Conservation (phyloP, 371 early-diverging fungal genomes). For the Batkoa obscura region DNA sequence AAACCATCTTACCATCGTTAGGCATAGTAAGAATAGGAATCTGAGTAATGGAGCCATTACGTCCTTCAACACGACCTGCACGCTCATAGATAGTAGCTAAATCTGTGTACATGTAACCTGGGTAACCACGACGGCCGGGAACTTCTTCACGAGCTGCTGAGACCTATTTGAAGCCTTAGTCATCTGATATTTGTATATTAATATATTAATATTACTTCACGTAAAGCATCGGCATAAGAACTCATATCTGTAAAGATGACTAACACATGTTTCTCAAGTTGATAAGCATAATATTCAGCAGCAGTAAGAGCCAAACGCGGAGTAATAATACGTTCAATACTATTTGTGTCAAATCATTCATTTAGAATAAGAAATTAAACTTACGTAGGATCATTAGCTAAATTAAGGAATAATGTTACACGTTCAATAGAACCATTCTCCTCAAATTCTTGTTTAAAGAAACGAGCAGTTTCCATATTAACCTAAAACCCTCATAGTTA, state of each 20-base stretch:
- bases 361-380: conserved; percentile 7
- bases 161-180: conserved; percentile 16
- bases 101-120: conserved; percentile 99
- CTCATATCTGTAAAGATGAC: conserved; percentile 99
- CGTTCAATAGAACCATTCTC: conserved; percentile 99
- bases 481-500: conserved; percentile 14
- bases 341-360: conserved; percentile 9
- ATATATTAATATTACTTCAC: conserved; percentile 51
- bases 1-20: conserved; percentile 72
- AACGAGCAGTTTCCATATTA: conserved; percentile 99
- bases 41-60: conserved; percentile 99
- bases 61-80: conserved; percentile 98
- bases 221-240: conserved; percentile 99
- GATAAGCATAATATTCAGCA: conserved; percentile 99
- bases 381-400: conserved; percentile 99
- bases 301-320: conserved; percentile 99
- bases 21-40: conserved; percentile 99
- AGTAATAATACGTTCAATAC: conserved; percentile 99
- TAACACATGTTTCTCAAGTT: conserved; percentile 98
- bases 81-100: conserved; percentile 99
- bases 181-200: background rate
- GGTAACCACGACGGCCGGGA: conserved; percentile 99
- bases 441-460: conserved; percentile 99
- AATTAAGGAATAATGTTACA: conserved; percentile 97
- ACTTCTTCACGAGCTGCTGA: conserved; percentile 99